Evolutionary conservation across 2,329 filamentous ascomycete species (phyloP).

Genomic region (Coleophoma eucalyptorum): DNA sequence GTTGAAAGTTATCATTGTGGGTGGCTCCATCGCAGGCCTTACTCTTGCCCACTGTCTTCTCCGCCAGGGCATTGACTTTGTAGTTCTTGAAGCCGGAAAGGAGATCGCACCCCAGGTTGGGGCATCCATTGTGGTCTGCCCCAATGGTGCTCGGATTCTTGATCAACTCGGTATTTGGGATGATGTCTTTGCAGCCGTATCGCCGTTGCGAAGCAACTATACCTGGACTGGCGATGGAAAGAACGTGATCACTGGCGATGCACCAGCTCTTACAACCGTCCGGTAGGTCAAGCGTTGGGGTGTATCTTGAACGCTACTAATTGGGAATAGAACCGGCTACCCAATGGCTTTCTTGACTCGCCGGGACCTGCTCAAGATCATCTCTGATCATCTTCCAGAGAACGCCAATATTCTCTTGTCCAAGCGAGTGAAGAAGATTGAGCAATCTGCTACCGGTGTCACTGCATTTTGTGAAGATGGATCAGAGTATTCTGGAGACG

Average conservation of each 20-base stretch:
- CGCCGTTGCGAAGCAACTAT: conserved; percentile 2
- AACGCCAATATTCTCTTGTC: conserved; percentile 18
- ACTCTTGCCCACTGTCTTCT: conserved; percentile 43
- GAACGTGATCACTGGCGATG: conserved; percentile 15
- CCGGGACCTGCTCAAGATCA: conserved; percentile 8
- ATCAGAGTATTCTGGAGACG: conserved; percentile 12
- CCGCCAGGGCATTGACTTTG: conserved; percentile 39
- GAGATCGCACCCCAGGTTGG: conserved; percentile 41
- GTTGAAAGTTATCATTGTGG: conserved; percentile 41
- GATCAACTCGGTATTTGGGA: conserved; percentile 44
- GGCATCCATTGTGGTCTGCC: conserved; percentile 40
- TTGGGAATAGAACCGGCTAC: conserved; percentile 15
- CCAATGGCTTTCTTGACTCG: conserved; percentile 7
- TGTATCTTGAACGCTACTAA: neutral
- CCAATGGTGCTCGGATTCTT: conserved; percentile 40
- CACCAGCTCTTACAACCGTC: conserved; percentile 5
- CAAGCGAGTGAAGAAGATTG: conserved; percentile 11
- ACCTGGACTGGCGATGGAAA: conserved; percentile 7
- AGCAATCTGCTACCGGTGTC: conserved; percentile 8
- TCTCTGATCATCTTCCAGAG: conserved; percentile 11
- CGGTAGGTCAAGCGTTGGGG: neutral
- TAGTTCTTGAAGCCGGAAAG: conserved; percentile 39
- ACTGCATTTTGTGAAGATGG: conserved; percentile 17
- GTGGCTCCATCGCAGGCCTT: conserved; percentile 44
- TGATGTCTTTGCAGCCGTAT: conserved; percentile 2